These are phyloP conservation scores for Ogataea trehalophila DNA, from an alignment of 805 yeast species.

Conservation along the genomic window DNA sequence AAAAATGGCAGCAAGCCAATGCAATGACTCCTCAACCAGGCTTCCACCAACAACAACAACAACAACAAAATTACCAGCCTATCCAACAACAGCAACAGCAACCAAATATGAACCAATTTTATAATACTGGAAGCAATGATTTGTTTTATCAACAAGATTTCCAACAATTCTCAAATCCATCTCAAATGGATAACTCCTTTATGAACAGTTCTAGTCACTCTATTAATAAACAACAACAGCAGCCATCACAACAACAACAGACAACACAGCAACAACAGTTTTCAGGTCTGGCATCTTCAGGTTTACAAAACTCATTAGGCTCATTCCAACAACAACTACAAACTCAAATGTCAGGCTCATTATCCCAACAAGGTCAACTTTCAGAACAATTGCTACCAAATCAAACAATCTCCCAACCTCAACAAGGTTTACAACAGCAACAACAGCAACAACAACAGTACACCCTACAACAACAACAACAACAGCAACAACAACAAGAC, in stretches of 20 bases:
- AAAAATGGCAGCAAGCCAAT: not conserved
- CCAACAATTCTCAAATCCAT: too few relatives aligned
- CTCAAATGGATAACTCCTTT: too few relatives aligned
- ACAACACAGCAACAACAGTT: not conserved
- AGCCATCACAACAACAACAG: not conserved
- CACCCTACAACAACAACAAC: not conserved
- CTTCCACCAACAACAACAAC: constrained; percentile 1
- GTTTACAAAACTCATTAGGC: too few relatives aligned
- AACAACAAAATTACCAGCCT: not conserved
- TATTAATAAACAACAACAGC: not conserved
- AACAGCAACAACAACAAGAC: constrained; percentile 3
- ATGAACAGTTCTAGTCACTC: too few relatives aligned
- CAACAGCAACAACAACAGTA: constrained; percentile 2
- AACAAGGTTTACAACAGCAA: constrained; percentile 1
- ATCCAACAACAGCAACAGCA: constrained; percentile 1
- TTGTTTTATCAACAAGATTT: too few relatives aligned
- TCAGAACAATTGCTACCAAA: too few relatives aligned
- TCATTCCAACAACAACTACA: too few relatives aligned
- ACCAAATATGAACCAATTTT: not conserved
- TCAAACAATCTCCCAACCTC: not conserved
- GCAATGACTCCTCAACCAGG: not conserved
- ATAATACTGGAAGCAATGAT: too few relatives aligned
- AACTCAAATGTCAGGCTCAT: too few relatives aligned
- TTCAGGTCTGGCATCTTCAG: too few relatives aligned
- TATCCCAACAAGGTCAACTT: too few relatives aligned